phyloP scores from a whole-genome alignment of 208 protist genomes.

The Trypanosomatidae sp. region DNA sequence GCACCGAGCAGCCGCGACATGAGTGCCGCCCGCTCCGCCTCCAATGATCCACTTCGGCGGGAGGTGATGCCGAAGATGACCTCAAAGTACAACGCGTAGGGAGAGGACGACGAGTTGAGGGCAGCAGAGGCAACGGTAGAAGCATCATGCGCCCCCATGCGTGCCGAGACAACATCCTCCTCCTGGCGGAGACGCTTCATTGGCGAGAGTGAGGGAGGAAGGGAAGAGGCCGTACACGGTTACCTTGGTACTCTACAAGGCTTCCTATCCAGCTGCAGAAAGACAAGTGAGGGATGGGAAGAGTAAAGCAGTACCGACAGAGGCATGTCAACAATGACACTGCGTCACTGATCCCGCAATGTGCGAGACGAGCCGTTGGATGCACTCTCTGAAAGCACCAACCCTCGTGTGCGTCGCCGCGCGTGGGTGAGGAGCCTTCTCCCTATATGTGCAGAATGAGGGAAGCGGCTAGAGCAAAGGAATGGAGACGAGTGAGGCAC shows the following conservation, averaged over 20 bases:
- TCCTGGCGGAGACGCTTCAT: slow-evolving; percentile 24
- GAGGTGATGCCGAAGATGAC: slow-evolving; percentile 30
- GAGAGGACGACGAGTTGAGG: slow-evolving; percentile 13
- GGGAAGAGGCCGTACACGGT: slow-evolving; percentile 3
- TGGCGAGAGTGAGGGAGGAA: background rate
- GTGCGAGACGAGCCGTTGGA: background rate
- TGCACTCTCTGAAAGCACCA: background rate
- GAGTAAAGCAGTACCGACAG: background rate
- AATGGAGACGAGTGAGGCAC: background rate
- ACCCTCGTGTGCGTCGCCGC: background rate
- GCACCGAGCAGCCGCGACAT: slow-evolving; percentile 20
- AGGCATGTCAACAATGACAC: background rate
- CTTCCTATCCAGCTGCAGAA: background rate
- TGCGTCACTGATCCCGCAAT: background rate
- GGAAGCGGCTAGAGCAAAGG: slow-evolving; percentile 6
- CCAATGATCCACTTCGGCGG: slow-evolving; percentile 26
- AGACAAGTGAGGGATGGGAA: background rate
- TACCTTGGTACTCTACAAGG: slow-evolving; percentile 11
- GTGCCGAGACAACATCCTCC: background rate
- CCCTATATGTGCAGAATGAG: background rate
- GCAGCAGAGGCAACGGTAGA: background rate
- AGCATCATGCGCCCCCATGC: background rate
- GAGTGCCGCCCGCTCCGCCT: slow-evolving; percentile 31
- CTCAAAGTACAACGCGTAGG: slow-evolving; percentile 26
- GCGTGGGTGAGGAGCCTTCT: background rate